A percentile compares a stretch with the other conserved stretches of the same genome.
Conservation (phyloP, 2,329 filamentous ascomycete species). For the Fusarium xyrophilum region DNA sequence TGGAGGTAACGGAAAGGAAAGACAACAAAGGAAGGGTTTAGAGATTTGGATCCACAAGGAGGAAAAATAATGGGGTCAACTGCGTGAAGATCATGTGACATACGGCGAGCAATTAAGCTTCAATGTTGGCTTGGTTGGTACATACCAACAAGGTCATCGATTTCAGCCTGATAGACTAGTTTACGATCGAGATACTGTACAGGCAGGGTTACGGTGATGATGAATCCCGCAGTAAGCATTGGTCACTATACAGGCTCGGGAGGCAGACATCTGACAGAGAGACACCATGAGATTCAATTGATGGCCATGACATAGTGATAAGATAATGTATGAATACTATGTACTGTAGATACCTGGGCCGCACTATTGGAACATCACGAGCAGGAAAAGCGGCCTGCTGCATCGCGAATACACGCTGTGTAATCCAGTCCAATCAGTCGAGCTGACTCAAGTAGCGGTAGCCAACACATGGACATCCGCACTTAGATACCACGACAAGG, state of each 20-base stretch:
- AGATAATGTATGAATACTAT: conserved; percentile 1
- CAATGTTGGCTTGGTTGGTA: not conserved
- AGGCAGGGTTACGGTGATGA: not conserved
- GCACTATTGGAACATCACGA: conserved; percentile 4
- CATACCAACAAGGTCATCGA: not conserved
- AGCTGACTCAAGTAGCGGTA: conserved; percentile 21
- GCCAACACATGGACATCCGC: conserved; percentile 8
- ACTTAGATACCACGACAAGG: conserved; percentile 14
- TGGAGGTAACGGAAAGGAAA: conserved; percentile 18
- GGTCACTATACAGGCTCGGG: not conserved
- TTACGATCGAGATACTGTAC: not conserved
- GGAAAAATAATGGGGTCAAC: conserved; percentile 12
- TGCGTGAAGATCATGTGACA: conserved; percentile 6
- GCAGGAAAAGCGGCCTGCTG: conserved; percentile 10
- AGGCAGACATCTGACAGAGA: not conserved
- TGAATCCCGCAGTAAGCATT: not conserved
- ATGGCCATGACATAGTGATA: not conserved
- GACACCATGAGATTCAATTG: not conserved
- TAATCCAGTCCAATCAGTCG: conserved; percentile 21
- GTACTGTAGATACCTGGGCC: conserved; percentile 15
- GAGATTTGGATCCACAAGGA: conserved; percentile 19
- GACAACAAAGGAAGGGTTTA: conserved; percentile 24
- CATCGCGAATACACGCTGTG: conserved; percentile 6
- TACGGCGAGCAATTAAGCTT: not conserved
- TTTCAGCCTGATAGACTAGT: conserved; percentile 6